Base-by-base conservation (phyloP, 768 basidiomycete genomes). In the Rhizopogon salebrosus region DNA sequence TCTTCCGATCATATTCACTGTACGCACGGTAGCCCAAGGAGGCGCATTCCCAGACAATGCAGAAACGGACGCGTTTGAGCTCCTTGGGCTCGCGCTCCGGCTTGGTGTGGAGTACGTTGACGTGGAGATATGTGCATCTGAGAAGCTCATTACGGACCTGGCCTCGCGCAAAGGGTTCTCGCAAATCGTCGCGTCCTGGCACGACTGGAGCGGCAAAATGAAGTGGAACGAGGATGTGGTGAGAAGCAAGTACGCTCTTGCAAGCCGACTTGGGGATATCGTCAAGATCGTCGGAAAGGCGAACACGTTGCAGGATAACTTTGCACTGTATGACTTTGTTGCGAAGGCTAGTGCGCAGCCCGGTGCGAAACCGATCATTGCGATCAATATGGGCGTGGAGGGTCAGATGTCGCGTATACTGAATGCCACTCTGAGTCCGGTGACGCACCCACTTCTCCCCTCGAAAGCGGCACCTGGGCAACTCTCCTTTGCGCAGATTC, bases 231-330 rank as follows among this genome's bases (percentile, higher is more conserved):
- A 86, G 16, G 68, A 78, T 5, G 66, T 75, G 23, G 82, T 88
- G 41, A 78, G 80, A 60, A 79, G 84, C 53, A 89, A 87, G 62
- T 90, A 89, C 66, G 76, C 78, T 23, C 59, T 80, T 24, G 90
- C 89, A 1, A 70, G 76, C 40, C 69, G 72, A 54, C 74, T 84
- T 40, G 94, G 94, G 3, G 95, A 99, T 68, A 84, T 98, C 35
- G 76, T 94, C 72, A 98, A 98, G 73, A 80, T 98, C 51, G 85
- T 98, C 37, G 89, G 91, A 42, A 95, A 88, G 61, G 94, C 95
- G 9, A 78, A 76, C 51, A 69, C 71, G 4, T 59, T 92, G 18
- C 73, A 80, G 56, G 92, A 95, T 64, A 98, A 98, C 71, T 80
- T 93, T 57, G 73, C 79, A 1, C 76, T 98, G 51, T 80, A 84